These are phyloP conservation scores for Coemansia biformis DNA, from an alignment of 192 early-diverging fungal species.

Conservation along the genomic window DNA sequence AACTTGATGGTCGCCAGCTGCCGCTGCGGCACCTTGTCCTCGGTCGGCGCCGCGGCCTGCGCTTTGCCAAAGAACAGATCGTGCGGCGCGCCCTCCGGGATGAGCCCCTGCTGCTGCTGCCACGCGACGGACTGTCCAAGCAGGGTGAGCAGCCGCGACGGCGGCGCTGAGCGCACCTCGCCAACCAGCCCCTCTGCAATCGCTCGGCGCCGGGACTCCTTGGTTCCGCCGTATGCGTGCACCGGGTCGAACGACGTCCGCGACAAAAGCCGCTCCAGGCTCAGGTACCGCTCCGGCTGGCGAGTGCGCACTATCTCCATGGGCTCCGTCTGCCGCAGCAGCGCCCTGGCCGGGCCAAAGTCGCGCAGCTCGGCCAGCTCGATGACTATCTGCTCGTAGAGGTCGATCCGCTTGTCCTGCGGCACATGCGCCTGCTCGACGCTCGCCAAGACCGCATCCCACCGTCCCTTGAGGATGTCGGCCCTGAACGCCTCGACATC, in stretches of 20 bases:
- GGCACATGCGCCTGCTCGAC: slow-evolving; percentile 64
- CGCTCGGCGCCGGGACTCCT: slow-evolving; percentile 64
- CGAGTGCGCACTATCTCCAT: slow-evolving; percentile 75
- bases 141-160: slow-evolving; percentile 75
- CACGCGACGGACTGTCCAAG: slow-evolving; percentile 85
- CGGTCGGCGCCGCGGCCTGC: slow-evolving; percentile 55
- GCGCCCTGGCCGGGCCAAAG: slow-evolving; percentile 70
- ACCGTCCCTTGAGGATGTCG: slow-evolving; percentile 74
- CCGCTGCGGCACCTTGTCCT: slow-evolving; percentile 66
- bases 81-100: slow-evolving; percentile 62
- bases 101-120: slow-evolving; percentile 75
- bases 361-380: slow-evolving; percentile 85
- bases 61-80: slow-evolving; percentile 78
- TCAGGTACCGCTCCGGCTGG: slow-evolving; percentile 75
- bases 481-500: slow-evolving; percentile 64
- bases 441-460: slow-evolving; percentile 80
- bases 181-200: slow-evolving; percentile 63
- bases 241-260: slow-evolving; percentile 56
- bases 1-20: slow-evolving; percentile 87
- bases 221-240: slow-evolving; percentile 44
- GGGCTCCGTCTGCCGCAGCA: slow-evolving; percentile 85
- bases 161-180: slow-evolving; percentile 51
- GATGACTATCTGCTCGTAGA: slow-evolving; percentile 88
- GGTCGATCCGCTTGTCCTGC: slow-evolving; percentile 65
- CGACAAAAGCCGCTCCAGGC: slow-evolving; percentile 74